phyloP scores from a whole-genome alignment of 371 early-diverging fungal genomes.

The Saksenaea oblongispora region DNA sequence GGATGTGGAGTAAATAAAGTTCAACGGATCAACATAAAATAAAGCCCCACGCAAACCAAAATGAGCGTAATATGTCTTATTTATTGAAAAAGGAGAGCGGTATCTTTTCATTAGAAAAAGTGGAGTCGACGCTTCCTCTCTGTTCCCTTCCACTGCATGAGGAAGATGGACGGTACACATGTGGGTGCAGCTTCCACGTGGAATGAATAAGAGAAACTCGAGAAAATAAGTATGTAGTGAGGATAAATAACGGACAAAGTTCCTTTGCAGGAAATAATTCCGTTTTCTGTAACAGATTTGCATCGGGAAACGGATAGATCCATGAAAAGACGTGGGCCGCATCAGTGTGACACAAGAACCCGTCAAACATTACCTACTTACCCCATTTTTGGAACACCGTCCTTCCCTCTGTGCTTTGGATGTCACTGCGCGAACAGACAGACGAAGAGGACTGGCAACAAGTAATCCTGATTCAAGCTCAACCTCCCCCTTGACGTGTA shows the following conservation, averaged over 20 bases:
- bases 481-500: too few relatives aligned
- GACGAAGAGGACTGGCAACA: conserved; percentile 1
- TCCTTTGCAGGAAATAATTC: too few relatives aligned
- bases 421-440: background rate
- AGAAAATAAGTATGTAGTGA: too few relatives aligned
- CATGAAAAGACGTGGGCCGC: background rate
- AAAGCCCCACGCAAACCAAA: background rate
- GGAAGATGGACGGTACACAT: too few relatives aligned
- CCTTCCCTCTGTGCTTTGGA: background rate
- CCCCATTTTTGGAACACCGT: background rate
- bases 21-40: background rate
- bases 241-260: too few relatives aligned
- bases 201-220: too few relatives aligned
- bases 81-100: background rate
- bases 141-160: too few relatives aligned
- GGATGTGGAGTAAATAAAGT: background rate
- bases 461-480: background rate
- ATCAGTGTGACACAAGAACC: background rate
- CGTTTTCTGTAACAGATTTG: too few relatives aligned
- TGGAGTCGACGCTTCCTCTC: too few relatives aligned
- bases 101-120: too few relatives aligned
- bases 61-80: background rate
- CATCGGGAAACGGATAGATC: too few relatives aligned
- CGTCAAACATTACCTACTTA: background rate
- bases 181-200: too few relatives aligned